Conservation (phyloP, 2,329 filamentous ascomycete genomes). For the Clarireedia homoeocarpa region DNA sequence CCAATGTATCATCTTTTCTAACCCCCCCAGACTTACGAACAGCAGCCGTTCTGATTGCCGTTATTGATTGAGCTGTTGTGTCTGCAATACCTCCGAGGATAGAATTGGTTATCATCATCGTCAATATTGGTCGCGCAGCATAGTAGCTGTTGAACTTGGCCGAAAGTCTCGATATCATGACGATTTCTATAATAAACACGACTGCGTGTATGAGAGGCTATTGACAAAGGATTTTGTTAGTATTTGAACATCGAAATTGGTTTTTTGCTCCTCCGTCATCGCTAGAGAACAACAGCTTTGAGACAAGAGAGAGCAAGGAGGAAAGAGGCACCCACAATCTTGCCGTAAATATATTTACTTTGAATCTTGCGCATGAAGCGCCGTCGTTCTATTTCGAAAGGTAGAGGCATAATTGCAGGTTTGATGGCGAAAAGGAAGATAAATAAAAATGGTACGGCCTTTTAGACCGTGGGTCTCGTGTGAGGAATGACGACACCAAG, state of each 20-base stretch:
- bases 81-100: conserved; percentile 93
- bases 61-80: conserved; percentile 89
- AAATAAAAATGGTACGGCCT: neutral
- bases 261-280: neutral
- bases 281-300: neutral
- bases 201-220: conserved; percentile 83
- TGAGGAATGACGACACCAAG: conserved; percentile 6
- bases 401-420: conserved; percentile 37
- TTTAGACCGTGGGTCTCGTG: neutral
- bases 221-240: conserved; percentile 12
- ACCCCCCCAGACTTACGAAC: conserved; percentile 52
- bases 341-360: conserved; percentile 65
- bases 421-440: neutral
- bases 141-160: conserved; percentile 93
- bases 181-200: conserved; percentile 83
- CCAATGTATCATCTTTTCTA: conserved; percentile 58
- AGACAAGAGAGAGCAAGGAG: neutral
- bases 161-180: conserved; percentile 70
- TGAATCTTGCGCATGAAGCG: conserved; percentile 59
- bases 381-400: conserved; percentile 49
- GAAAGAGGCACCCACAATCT: conserved; percentile 51
- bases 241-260: neutral
- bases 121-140: conserved; percentile 87
- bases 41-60: conserved; percentile 65
- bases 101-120: conserved; percentile 98